Conservation (phyloP, 2,329 filamentous ascomycete genomes). For the Diaporthe nobilis region DNA sequence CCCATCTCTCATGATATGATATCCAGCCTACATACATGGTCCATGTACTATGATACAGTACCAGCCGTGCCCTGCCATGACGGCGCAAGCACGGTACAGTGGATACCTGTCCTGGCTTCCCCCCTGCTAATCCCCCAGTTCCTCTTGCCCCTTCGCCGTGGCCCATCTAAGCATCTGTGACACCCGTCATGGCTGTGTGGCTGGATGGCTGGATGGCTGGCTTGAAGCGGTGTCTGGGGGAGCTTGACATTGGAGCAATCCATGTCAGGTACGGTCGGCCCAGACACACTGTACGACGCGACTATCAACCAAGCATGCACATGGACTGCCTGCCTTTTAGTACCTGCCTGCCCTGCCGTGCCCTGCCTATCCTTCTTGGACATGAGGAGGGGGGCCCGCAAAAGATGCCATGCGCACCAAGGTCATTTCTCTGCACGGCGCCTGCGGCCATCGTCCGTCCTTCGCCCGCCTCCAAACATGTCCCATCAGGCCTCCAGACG, state of each 20-base stretch:
- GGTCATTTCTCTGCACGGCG: conserved; percentile 1
- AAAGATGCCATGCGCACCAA: background rate
- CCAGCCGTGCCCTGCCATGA: background rate
- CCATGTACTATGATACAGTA: background rate
- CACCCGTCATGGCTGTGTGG: conserved; percentile 21
- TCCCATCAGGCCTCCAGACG: conserved; percentile 23
- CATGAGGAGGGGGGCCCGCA: background rate
- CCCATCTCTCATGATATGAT: conserved; percentile 13
- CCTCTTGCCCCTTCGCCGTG: background rate
- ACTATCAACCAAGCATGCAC: conserved; percentile 3
- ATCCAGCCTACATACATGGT: background rate
- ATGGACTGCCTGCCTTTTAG: conserved; percentile 10
- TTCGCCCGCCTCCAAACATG: conserved; percentile 10
- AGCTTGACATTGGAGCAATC: conserved; percentile 30
- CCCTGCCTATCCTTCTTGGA: background rate
- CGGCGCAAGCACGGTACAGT: conserved; percentile 15
- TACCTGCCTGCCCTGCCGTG: background rate
- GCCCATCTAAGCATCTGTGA: conserved; percentile 28
- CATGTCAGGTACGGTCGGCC: conserved; percentile 41
- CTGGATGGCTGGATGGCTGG: conserved; percentile 22
- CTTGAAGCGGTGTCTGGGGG: conserved; percentile 21
- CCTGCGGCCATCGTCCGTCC: conserved; percentile 38
- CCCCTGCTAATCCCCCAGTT: background rate
- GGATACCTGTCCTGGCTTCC: background rate
- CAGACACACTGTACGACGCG: conserved; percentile 34